Evolutionary conservation across 2,329 filamentous ascomycete genomes (phyloP), one percentile per base, ranked within the genome.

Genomic region (Fusarium sp.): DNA sequence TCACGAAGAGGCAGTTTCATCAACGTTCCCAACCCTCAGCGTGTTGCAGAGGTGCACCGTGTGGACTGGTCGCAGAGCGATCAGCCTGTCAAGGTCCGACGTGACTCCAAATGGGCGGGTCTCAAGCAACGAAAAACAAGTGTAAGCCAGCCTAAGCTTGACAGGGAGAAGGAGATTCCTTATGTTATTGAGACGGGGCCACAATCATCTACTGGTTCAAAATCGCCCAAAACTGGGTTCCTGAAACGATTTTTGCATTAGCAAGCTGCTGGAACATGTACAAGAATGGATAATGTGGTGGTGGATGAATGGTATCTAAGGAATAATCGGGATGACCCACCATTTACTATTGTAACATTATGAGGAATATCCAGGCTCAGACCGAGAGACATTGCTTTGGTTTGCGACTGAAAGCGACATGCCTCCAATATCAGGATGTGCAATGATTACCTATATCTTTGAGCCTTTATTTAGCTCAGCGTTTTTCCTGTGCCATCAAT

Each of bases 11-110:
- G 61, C 13, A 70, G 67, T 47, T 37, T 56, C 9, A 48, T 52
- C 36, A 57, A 57, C 17, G 35, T 61, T 3, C 31, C 39, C 44
- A 63, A 64, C 11, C 56, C 62, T n/a, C 66, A 69, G 37, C 52
- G 52, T 9, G 47, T 55, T 11, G 54, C 64, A 11, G 64, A 76
- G 27, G 73, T 78, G 50, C 76, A 78, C 63, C 75, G 79, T 29
- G 80, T 82, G 51, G 84, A 87, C 70, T 88, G 85, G 85, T 82
- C 82, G 27, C 84, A 87, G 69, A 81, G 78, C 65, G 84, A 86
- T 59, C 82, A 86, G 48, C 41, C 57, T 6, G 49, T 57, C 32
- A 58, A 63, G 38, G 42, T 52, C 35, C 82, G 77, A 65, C 75
- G 75, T 35, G 80, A 82, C 33, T 84, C 82, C 1, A 77, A 79